phyloP scores from a whole-genome alignment of 2,329 filamentous ascomycete genomes.

The Penicillium hesseltinei region DNA sequence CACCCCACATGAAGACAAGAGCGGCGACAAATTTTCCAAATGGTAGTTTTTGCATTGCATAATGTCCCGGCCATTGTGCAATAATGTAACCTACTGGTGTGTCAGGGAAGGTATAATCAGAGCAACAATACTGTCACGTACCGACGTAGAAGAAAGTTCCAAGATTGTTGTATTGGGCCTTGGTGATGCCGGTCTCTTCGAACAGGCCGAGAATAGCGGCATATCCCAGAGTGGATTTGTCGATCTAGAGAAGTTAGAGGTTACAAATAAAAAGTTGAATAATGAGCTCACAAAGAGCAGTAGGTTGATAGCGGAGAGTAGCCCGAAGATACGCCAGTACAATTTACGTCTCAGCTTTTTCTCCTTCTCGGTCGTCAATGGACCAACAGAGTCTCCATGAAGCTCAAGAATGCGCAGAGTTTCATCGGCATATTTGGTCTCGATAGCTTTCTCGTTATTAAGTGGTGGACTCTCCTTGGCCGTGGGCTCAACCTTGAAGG shows the following conservation, averaged over 20 bases:
- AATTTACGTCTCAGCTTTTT: conserved; percentile 35
- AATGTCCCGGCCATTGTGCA: conserved; percentile 42
- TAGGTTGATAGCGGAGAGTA: conserved; percentile 37
- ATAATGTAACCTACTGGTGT: conserved; percentile 36
- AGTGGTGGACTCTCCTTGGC: background rate
- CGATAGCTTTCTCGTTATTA: background rate
- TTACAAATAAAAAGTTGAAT: background rate
- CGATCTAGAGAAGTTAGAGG: conserved; percentile 28
- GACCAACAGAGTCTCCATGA: conserved; percentile 32
- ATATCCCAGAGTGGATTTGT: conserved; percentile 45
- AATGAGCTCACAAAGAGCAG: conserved; percentile 36
- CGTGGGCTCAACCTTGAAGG: background rate
- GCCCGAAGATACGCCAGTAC: conserved; percentile 33
- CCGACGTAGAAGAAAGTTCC: conserved; percentile 46
- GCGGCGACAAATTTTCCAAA: conserved; percentile 37
- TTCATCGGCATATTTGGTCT: conserved; percentile 33
- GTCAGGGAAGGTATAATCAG: background rate
- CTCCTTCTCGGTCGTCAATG: conserved; percentile 35
- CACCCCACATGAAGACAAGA: conserved; percentile 35
- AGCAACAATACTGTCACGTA: conserved; percentile 8
- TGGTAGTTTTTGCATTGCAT: conserved; percentile 42
- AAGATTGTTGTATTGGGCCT: conserved; percentile 43
- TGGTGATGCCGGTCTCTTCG: conserved; percentile 41
- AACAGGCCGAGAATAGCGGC: conserved; percentile 45
- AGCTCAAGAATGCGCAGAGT: conserved; percentile 38